Evolutionary conservation across 345 rosid genomes (phyloP), one percentile per base, ranked within the genome.

Genomic region (Sonneratia alba): DNA sequence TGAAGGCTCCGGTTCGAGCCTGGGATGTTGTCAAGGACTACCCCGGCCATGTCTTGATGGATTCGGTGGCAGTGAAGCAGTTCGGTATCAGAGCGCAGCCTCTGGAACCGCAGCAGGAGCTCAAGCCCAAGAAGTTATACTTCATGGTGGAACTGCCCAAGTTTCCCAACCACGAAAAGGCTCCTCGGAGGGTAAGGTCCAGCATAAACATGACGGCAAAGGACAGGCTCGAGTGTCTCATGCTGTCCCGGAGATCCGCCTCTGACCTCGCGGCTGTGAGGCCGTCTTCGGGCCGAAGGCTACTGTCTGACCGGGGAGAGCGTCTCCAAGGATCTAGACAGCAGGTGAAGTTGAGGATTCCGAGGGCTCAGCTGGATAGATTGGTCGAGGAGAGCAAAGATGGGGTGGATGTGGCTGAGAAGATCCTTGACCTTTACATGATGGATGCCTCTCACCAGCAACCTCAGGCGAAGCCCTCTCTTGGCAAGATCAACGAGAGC

Each of bases 61-160:
- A 90, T 38, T 88, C 98, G 0, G 90, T 85, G 43, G 83, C 92
- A 0, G 99, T 92, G 1, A 89, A 91, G 85, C 83, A 78, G 66
- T 92, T 80, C 1, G 97, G 98, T 2, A 63, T 85, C 19, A 84
- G 91, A 19, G 90, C 98, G 0, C 87, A 85, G 79, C 94, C 97
- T 10, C 76, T 92, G 56, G 91, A 88, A 71, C 84, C 87, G 1
- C 83, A 80, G 36, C 89, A 88, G 32, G 73, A 79, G n/a, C 73
- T 92, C 67, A 81, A 83, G 15, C 87, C 98, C 0, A 84, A 77
- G 79, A 85, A 86, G 56, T 68, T 85, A 0, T 95, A 95, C 71
- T 95, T 92, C 81, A 82, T 95, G 18, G 91, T 92, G 4, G 89
- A 95, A 75, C 74, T 90, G 12, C 96, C 99, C 0, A 79, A 78